These are phyloP conservation scores for Dujonia santamariae DNA, from an alignment of 1,139 yeast species.

Conservation along the genomic window DNA sequence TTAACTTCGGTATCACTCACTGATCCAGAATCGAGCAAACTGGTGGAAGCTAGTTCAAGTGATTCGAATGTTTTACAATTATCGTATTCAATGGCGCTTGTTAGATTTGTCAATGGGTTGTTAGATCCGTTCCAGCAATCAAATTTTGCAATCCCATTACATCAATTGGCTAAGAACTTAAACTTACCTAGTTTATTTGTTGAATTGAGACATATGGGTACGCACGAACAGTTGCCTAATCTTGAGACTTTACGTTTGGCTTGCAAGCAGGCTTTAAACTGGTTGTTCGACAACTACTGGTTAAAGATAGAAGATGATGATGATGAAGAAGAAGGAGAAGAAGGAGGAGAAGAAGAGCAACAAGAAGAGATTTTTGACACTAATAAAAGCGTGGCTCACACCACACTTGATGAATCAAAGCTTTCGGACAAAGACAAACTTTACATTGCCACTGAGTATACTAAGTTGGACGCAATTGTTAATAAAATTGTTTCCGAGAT, in stretches of 20 bases:
- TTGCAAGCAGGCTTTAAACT: slow-evolving; percentile 58
- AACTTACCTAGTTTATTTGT: slow-evolving; percentile 82
- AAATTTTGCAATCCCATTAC: slow-evolving; percentile 74
- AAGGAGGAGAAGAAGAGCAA: slow-evolving; percentile 16
- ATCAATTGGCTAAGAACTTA: slow-evolving; percentile 64
- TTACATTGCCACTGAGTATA: slow-evolving; percentile 3
- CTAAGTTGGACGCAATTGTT: not conserved
- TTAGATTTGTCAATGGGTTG: slow-evolving; percentile 87
- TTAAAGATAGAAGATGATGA: slow-evolving; percentile 27
- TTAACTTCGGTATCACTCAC: slow-evolving; percentile 52
- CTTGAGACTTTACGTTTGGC: slow-evolving; percentile 61
- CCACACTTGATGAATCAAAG: not conserved
- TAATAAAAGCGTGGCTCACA: slow-evolving; percentile 14
- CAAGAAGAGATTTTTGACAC: slow-evolving; percentile 18
- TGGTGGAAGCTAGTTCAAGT: not conserved
- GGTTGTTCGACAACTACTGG: slow-evolving; percentile 85
- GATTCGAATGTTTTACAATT: slow-evolving; percentile 38
- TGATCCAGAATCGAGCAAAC: slow-evolving; percentile 24
- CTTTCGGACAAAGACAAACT: slow-evolving; percentile 6
- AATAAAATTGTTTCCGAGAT: slow-evolving; percentile 14
- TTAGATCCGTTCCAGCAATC: slow-evolving; percentile 86
- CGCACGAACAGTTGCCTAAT: slow-evolving; percentile 84
- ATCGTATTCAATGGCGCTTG: slow-evolving; percentile 72
- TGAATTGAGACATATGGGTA: slow-evolving; percentile 85
- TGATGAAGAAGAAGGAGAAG: slow-evolving; percentile 19